Percentiles rank a stretch among this genome's conserved stretches.
These are phyloP conservation scores for Puccinia triticina DNA, from an alignment of 1,284 basidiomycete species.

Conservation along the genomic window DNA sequence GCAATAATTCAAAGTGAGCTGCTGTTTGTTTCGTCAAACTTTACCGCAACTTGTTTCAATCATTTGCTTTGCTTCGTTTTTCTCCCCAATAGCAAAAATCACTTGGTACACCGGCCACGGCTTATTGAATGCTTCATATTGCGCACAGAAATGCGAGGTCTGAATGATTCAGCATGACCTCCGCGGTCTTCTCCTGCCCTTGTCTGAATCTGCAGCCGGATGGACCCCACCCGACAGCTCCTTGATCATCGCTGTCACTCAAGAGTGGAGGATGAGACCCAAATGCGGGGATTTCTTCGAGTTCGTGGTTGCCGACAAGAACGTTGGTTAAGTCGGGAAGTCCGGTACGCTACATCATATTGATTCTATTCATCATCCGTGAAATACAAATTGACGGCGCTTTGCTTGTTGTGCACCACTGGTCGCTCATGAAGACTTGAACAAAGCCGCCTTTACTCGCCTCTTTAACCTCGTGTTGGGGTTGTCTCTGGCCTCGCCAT, in stretches of 20 bases:
- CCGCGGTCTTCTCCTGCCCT: not conserved
- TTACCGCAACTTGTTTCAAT: not conserved
- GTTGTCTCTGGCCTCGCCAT: slow-evolving; percentile 45
- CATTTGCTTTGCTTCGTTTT: not conserved
- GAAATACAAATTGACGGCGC: not conserved
- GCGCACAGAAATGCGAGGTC: slow-evolving; percentile 52
- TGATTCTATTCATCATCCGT: not conserved
- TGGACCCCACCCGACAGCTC: slow-evolving; percentile 57
- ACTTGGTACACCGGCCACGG: slow-evolving; percentile 56
- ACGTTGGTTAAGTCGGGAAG: slow-evolving; percentile 42
- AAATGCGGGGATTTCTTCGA: slow-evolving; percentile 49
- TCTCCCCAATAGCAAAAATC: slow-evolving; percentile 49
- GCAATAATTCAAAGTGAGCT: slow-evolving; percentile 43
- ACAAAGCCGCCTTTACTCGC: slow-evolving; percentile 54
- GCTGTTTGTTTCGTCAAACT: not conserved
- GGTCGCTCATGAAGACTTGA: slow-evolving; percentile 56
- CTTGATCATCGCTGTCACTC: slow-evolving; percentile 56
- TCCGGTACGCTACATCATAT: slow-evolving; percentile 36
- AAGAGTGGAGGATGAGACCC: slow-evolving; percentile 53
- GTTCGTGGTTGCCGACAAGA: slow-evolving; percentile 7
- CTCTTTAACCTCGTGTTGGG: slow-evolving; percentile 55
- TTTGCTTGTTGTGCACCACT: slow-evolving; percentile 54
- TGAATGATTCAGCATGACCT: not conserved
- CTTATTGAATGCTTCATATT: slow-evolving; percentile 56
- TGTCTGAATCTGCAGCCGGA: slow-evolving; percentile 33